Base-by-base conservation (phyloP, 192 early-diverging fungal species). In the Mortierella claussenii region DNA sequence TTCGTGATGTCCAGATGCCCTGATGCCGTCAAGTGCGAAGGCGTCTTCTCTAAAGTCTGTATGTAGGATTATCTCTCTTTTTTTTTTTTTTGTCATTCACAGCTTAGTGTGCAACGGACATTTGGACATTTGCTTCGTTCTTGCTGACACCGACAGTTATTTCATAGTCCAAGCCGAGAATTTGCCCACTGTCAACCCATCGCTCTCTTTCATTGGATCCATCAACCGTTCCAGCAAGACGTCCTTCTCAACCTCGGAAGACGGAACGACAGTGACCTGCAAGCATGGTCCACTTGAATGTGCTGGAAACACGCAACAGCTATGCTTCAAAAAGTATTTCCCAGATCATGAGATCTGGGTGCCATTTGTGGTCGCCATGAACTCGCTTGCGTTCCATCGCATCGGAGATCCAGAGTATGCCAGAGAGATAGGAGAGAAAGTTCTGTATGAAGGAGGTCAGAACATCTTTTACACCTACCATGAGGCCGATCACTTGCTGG, bases 1-100 rank as follows among this genome's bases (percentile, higher is more conserved):
- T 90, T 90, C 61, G 91, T 92, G 20, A 92, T 92, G 91, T 88
- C 87, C 21, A 82, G 88, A 27, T 92, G 91, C 47, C 91, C 91
- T 0, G 90, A 89, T 55, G 86, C 85, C 5, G 58, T 84, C 18
- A 65, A 75, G 26, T 86, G 89, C 26, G 90, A 92, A 60, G 44
- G 49, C 12, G 64, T 79, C 17, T 87, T 87, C 24, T 65, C 55
- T 0, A 33, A 68, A 53, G 86, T 87, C 40, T 76, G 73, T 76
- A 66, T 42, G 62, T 65, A 24, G 27, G n/a, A 0, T 30, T n/a
- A n/a, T n/a, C 6, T 28, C 2, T 28, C n/a, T 23, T 23, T 34
- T 26, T 26, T 48, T 21, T 11, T 27, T 12, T 33, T n/a, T n/a
- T n/a, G n/a, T n/a, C n/a, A n/a, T n/a, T n/a, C n/a, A n/a, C n/a